Base-by-base conservation (phyloP, 148 eudicot genomes). In the Cornus controversa region DNA sequence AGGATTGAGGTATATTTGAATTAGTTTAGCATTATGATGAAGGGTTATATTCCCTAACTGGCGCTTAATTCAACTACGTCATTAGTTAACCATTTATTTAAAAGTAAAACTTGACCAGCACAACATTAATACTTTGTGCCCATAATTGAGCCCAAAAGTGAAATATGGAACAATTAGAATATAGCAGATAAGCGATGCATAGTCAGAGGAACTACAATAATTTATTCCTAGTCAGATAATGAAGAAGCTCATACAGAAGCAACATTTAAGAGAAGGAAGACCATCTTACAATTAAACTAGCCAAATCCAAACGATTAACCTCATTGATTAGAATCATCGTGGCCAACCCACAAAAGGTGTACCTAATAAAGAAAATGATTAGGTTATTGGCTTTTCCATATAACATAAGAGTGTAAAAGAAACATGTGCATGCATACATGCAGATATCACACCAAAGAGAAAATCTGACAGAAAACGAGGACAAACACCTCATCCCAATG, bases 281-380 rank as follows among this genome's bases (percentile, higher is more conserved):
- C 45, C 7, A 25, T 73, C 98, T 86, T 91, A 96, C 99, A 82
- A 90, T 82, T 57, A 96, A 85, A 80, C 81, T 82, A 75, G 89
- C 83, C 80, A 96, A 76, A 84, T 93, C 91, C 90, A 96, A 80
- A 63, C 94, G 92, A 76, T 91, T 85, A 82, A 79, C 99, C 89
- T 93, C 90, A 14, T 89, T 77, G 77, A 96, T 96, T 74, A 93
- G 84, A 82, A 96, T 85, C 99, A 96, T 96, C 45, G 99, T 81
- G 34, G 99, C 97, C 88, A 96, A 76, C 70, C 99, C 98, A 85
- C 98, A 96, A 77, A 90, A 96, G 47, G 98, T 90, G 83, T 93
- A 96, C 84, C 99, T 96, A 81, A 68, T 36, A 67, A 70, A 76
- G 50, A 77, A 62, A 22, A 27, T 23, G 73, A 16, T 54, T 40